phyloP scores from a whole-genome alignment of 2,329 filamentous ascomycete species.

The Gaeumannomyces sp. region DNA sequence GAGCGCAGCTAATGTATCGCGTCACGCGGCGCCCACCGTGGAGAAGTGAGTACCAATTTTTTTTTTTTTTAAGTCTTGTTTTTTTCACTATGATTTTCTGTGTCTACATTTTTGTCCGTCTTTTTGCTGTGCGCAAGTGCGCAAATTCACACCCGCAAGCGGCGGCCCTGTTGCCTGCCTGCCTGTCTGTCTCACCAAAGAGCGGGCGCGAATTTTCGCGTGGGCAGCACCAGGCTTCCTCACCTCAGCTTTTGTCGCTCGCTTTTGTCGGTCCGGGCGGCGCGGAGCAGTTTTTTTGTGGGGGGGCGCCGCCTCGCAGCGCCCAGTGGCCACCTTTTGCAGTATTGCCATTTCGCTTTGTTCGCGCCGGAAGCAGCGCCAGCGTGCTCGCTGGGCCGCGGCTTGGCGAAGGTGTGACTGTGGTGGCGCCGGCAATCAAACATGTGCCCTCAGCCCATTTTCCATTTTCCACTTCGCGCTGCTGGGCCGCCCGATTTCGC shows the following conservation, averaged over 20 bases:
- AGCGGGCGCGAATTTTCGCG: neutral
- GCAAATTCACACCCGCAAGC: too few relatives aligned
- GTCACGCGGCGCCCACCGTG: constrained; percentile 38
- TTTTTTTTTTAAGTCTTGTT: constrained; percentile 10
- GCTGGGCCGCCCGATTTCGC: constrained; percentile 6
- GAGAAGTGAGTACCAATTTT: constrained; percentile 47
- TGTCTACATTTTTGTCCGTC: constrained; percentile 11
- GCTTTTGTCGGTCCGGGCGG: too few relatives aligned
- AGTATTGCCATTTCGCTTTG: too few relatives aligned
- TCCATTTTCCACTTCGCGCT: constrained; percentile 5
- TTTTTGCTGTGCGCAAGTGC: constrained; percentile 2
- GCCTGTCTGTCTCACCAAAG: neutral
- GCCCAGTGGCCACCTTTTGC: too few relatives aligned
- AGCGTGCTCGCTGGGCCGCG: too few relatives aligned
- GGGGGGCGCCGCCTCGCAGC: too few relatives aligned
- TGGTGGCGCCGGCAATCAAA: constrained; percentile 2
- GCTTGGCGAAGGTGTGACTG: too few relatives aligned
- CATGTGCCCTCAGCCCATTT: constrained; percentile 10
- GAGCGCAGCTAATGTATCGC: constrained; percentile 37
- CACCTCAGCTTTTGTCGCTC: too few relatives aligned
- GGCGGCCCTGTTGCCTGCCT: neutral
- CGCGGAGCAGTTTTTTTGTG: too few relatives aligned
- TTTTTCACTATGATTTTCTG: constrained; percentile 3
- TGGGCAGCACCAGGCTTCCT: constrained; percentile 1
- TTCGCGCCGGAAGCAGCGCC: too few relatives aligned